Conservation (phyloP, 2,329 filamentous ascomycete genomes). For the Phialophora verrucosa region DNA sequence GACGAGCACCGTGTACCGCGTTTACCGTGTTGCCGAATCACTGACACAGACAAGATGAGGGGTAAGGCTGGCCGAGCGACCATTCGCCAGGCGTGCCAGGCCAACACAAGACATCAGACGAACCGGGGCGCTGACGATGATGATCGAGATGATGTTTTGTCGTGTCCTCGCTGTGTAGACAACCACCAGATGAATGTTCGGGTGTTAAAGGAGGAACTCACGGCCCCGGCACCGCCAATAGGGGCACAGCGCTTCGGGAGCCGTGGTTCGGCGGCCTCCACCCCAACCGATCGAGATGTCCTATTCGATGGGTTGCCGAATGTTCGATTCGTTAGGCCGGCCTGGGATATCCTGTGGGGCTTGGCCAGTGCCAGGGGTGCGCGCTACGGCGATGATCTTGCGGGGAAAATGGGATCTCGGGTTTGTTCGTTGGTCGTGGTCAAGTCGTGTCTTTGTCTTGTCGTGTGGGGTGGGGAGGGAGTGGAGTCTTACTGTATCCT, state of each 20-base stretch:
- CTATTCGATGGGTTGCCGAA: neutral
- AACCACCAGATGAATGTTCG: neutral
- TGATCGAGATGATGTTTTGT: too few relatives aligned
- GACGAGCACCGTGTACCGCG: neutral
- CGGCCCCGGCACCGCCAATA: neutral
- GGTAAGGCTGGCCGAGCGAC: neutral
- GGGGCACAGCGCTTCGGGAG: neutral
- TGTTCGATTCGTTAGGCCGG: neutral
- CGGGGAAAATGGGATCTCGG: neutral
- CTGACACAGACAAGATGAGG: neutral
- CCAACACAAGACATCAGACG: neutral
- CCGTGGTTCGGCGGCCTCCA: neutral
- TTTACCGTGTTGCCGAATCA: neutral
- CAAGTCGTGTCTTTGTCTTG: too few relatives aligned
- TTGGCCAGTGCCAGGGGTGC: neutral
- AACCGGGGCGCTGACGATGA: neutral
- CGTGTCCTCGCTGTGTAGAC: too few relatives aligned
- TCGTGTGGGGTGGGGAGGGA: too few relatives aligned
- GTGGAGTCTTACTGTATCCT: neutral
- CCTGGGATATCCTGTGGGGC: neutral
- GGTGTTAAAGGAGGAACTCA: constrained; percentile 1
- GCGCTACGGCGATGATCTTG: neutral
- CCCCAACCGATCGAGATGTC: neutral
- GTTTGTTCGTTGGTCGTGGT: neutral
- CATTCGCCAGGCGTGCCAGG: neutral